Evolutionary conservation across 129 eudicot genomes (phyloP), one percentile per base, ranked within the genome.

Genomic region (Centrapalus pauciflorus): DNA sequence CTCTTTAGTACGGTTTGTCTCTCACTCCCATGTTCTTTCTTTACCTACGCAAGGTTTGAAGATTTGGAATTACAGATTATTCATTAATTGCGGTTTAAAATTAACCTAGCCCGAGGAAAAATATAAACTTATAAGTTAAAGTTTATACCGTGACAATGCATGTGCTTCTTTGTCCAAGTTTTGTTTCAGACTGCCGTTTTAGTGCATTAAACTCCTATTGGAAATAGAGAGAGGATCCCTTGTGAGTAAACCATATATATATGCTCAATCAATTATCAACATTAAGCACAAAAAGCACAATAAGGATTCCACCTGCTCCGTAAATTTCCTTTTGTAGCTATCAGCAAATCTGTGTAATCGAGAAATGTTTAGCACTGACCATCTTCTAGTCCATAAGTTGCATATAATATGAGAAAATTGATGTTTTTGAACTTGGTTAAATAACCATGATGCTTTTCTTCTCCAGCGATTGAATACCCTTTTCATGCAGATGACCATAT

Each of bases 111-210:
- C n/a, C n/a, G n/a, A 8, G 14, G 34, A 21, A 55, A 40, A n/a
- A n/a, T 10, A 41, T 26, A 23, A 60, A 3, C n/a, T 28, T 11
- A 54, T 17, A n/a, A n/a, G 35, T 27, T 10, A 14, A 41, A 60
- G 37, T n/a, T 49, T 71, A 62, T 90, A 90, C 95, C 93, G 83
- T 76, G 21, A 90, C 83, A 63, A 87, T 84, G 86, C 97, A 90
- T 35, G 82, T 71, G 62, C 75, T 73, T 40, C 41, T 84, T 55
- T 82, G 82, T 29, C 86, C 91, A 49, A 71, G 68, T 77, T 77
- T 73, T 64, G 83, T 60, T 41, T 71, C 81, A 79, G 76, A 74
- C 56, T 82, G 82, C 57, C 83, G 82, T 75, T 84, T 90, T 49
- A 90, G 59, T 23, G 89, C 81, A 64, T 82, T 84, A 75, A 77